Evolutionary conservation across 2,329 filamentous ascomycete species (phyloP), one percentile per base, ranked within the genome.

Genomic region (Knufia petricola): DNA sequence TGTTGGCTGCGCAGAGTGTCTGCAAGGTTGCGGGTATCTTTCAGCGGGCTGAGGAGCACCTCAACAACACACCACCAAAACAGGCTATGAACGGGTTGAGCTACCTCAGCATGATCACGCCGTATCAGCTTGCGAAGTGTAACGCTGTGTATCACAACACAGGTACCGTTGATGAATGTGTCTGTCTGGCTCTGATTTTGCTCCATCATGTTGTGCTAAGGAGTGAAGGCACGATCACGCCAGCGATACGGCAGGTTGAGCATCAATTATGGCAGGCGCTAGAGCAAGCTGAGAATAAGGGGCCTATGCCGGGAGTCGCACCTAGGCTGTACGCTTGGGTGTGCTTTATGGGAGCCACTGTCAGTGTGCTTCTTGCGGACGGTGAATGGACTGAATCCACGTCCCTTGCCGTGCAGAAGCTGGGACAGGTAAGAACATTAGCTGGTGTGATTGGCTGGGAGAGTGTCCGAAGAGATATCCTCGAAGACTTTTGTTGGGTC

Each of bases 1-100:
- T 26, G n/a, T 15, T 24, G 20, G 38, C 46, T n/a, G 46, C 37
- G n/a, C 9, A 20, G 9, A 48, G 46, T 42, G 24, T 48, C 17
- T 48, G 46, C 26, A 32, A 42, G n/a, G 38, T 42, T 9, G 38
- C 46, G n/a, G 46, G 32, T 34, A 42, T 48, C n/a, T 42, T 48
- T 6, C 26, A 48, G 9, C 17, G 20, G 24, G 37, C 46, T 8
- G n/a, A 19, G 4, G 8, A 48, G 26, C 19, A 30, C 7, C 9
- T n/a, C 6, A 4, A 6, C 7, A 15, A 36, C 13, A 9, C 36
- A 3, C 26, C 32, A 6, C 37, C 46, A 2, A 20, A 10, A 19
- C 28, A 8, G n/a, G 37, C 28, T 12, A 30, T 9, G 28, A 31
- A 48, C 17, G 19, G 24, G 2, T 48, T 41, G 24, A 28, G 46